Base-by-base conservation (phyloP, 2,329 filamentous ascomycete species). In the Calonectria honghensis region DNA sequence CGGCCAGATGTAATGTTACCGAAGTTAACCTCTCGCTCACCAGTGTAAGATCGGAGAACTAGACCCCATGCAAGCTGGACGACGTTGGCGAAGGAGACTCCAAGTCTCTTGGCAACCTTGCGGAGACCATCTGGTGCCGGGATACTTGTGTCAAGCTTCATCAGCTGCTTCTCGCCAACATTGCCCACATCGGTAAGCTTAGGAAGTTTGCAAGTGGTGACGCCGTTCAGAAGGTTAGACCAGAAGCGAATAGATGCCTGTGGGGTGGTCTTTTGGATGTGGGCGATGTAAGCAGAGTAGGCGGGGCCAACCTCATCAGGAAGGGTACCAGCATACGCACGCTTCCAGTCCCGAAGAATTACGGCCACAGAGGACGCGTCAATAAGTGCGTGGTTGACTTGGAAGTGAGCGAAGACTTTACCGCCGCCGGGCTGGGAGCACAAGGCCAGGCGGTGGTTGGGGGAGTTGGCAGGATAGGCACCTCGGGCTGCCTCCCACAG, bases 361-460 rank as follows among this genome's bases (percentile, higher is more conserved):
- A 80, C 67, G 1, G 78, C 79, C 3, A 80, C 35, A 2, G 78
- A 80, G 0, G 76, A 77, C 0, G 78, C 78, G 51, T 80, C 78
- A 73, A 80, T 80, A 2, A 80, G 77, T 1, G 69, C 70, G 37
- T 80, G 78, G 0, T 79, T 80, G 3, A 80, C 79, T 11, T 80
- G 78, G 2, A 80, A 50, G 20, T 71, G 78, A 16, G 77, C 80
- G 31, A 80, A 80, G 0, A 80, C 75, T 29, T 74, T 79, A 24
- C 39, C 57, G 10, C 57, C 57, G 27, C 79, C 79, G 0, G 52
- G 78, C n/a, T 68, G 78, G n/a, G 74, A 66, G n/a, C 79, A 80
- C 14, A 81, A 68, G 18, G 73, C 69, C 32, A 81, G 73, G 0
- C 41, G 72, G 59, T 79, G 77, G 5, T 79, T 16, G 0, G 78